These are phyloP conservation scores for Dacryopinax primogenitus DNA, from an alignment of 768 basidiomycete species.

Conservation along the genomic window DNA sequence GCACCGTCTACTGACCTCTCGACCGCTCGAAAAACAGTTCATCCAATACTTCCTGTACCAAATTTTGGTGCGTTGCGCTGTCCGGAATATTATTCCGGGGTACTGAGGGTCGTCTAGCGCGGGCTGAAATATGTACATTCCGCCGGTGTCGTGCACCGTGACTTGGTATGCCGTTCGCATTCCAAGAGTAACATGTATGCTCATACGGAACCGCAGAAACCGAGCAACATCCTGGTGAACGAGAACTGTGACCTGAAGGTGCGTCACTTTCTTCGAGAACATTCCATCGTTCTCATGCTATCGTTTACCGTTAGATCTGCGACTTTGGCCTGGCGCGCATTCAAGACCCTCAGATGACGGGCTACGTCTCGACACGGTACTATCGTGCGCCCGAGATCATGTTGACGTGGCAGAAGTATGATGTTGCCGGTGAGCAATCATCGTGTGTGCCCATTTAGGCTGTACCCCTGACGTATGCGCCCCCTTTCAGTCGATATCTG, in stretches of 20 bases:
- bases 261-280: conserved; percentile 14
- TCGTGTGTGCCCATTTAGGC: neutral
- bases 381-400: conserved; percentile 99
- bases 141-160: conserved; percentile 95
- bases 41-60: conserved; percentile 99
- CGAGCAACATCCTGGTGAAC: conserved; percentile 97
- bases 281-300: conserved; percentile 10
- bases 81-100: conserved; percentile 6
- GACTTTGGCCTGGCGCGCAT: conserved; percentile 98
- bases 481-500: conserved; percentile 70
- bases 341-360: conserved; percentile 99
- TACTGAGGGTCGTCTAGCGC: conserved; percentile 40
- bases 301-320: conserved; percentile 56
- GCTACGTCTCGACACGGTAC: conserved; percentile 97
- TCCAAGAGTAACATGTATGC: neutral
- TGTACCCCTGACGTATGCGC: neutral
- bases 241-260: conserved; percentile 99
- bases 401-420: conserved; percentile 99
- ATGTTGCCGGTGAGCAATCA: conserved; percentile 52
- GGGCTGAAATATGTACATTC: conserved; percentile 99
- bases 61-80: conserved; percentile 56
- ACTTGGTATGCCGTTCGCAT: conserved; percentile 55
- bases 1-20: conserved; percentile 87
- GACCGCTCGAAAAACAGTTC: conserved; percentile 98
- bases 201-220: conserved; percentile 52